Conservation (phyloP, 2,329 filamentous ascomycete genomes). For the Colletotrichum horii region DNA sequence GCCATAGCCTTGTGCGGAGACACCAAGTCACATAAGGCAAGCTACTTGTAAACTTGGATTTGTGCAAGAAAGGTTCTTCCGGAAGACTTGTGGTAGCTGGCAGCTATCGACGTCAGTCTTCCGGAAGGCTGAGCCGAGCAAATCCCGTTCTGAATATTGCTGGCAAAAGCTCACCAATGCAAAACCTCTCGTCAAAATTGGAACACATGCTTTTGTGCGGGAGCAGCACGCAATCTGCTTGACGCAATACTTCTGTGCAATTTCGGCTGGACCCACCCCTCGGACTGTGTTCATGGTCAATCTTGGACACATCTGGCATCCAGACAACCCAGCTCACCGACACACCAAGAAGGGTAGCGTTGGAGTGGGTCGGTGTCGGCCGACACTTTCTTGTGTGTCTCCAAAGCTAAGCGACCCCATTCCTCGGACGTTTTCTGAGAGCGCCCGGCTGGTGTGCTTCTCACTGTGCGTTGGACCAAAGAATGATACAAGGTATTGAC, state of each 20-base stretch:
- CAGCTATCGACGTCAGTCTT: not conserved
- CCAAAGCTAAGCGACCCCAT: not conserved
- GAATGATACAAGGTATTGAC: not conserved
- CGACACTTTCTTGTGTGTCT: not conserved
- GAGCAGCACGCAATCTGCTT: not conserved
- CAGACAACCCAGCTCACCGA: not conserved
- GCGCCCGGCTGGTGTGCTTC: not conserved
- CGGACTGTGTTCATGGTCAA: not conserved
- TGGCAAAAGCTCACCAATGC: not conserved
- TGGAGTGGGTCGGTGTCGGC: not conserved
- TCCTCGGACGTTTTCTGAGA: not conserved
- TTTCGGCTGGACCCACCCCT: not conserved
- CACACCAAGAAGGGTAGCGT: not conserved
- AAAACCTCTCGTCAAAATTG: not conserved
- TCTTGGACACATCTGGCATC: not conserved
- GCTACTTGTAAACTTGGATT: not conserved
- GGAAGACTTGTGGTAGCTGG: not conserved
- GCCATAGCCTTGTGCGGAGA: not conserved
- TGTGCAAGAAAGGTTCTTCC: not conserved
- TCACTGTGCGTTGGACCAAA: not conserved
- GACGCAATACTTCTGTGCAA: not conserved
- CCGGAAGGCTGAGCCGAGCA: not conserved
- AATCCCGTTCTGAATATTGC: not conserved
- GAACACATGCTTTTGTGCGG: not conserved
- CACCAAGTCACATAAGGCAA: not conserved